Base-by-base conservation (phyloP, 148 eudicot species). In the Beta vulgaris region DNA sequence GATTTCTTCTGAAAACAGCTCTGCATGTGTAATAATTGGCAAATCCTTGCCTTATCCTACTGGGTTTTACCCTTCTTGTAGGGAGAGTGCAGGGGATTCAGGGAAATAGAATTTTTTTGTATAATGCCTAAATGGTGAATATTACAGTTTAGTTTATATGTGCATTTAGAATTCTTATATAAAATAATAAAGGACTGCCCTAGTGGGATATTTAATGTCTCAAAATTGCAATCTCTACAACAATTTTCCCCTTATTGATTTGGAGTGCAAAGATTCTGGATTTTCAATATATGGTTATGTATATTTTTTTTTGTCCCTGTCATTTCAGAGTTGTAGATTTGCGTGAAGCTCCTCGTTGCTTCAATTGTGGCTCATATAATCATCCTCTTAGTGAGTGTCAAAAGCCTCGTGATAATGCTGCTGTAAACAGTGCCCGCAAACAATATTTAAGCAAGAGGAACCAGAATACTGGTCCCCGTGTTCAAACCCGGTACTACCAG, bases 301-400 rank as follows among this genome's bases (percentile, higher is more conserved):
- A n/a, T n/a, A n/a, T n/a, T n/a, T n/a, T n/a, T n/a, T n/a, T n/a
- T 14, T 42, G 18, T 43, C 40, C 16, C 35, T 28, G 23, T 69
- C 34, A n/a, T 25, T 80, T 72, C 79, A 87, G 90, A n/a, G 44
- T 46, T 23, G 65, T 72, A 37, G 84, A 80, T 76, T 31, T 76
- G 54, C 83, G 85, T 44, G 85, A 85, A 70, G 84, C 84, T 60
- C 76, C 81, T 44, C 87, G 87, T 18, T 84, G 87, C 77, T 87
- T 87, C 71, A 84, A 87, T 51, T 87, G 90, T 74, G 82, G 81
- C 62, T 80, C 90, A 23, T 87, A 82, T 76, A 81, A 79, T 60
- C 90, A 87, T 76, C 70, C 90, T 57, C 80, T 87, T 36, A 78
- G 77, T 58, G 84, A 83, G n/a, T 84, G 90, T 76, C 62, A 76